Conservation (phyloP, 768 basidiomycete species). For the Chalciporus pseudorubinellus region DNA sequence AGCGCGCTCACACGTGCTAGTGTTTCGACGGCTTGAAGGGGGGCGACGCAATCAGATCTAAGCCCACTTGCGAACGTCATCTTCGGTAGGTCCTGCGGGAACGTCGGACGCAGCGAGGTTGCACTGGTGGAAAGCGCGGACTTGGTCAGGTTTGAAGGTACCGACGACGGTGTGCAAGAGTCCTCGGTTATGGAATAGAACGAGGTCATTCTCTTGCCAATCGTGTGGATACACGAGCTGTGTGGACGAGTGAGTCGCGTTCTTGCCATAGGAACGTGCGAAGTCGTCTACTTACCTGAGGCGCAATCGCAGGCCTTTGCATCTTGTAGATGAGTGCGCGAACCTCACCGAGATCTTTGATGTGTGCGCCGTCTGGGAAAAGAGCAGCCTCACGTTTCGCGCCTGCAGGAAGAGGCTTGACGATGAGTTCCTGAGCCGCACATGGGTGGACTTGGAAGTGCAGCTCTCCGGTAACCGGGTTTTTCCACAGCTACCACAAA, state of each 20-base stretch:
- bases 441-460: conserved; percentile 93
- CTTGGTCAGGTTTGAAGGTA: conserved; percentile 49
- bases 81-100: conserved; percentile 45
- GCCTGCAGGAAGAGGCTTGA: conserved; percentile 70
- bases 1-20: background rate
- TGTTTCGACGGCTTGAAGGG: background rate
- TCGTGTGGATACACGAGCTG: conserved; percentile 87
- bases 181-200: conserved; percentile 73
- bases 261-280: background rate
- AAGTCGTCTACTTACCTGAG: conserved; percentile 41
- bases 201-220: conserved; percentile 68
- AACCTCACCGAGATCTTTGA: conserved; percentile 71
- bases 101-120: conserved; percentile 54
- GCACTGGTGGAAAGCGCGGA: conserved; percentile 54
- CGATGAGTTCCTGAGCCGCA: conserved; percentile 60
- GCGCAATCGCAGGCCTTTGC: conserved; percentile 88
- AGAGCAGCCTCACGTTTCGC: conserved; percentile 59
- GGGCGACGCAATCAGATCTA: conserved; percentile 20
- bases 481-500: conserved; percentile 75
- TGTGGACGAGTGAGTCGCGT: background rate
- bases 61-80: conserved; percentile 45
- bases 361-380: conserved; percentile 78
- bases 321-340: conserved; percentile 77
- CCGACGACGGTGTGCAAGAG: conserved; percentile 68
- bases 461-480: conserved; percentile 76